A percentile compares a stretch with the other conserved stretches of the same genome.
phyloP scores from a whole-genome alignment of 140 eudicot species.

The Bidens hawaiensis region DNA sequence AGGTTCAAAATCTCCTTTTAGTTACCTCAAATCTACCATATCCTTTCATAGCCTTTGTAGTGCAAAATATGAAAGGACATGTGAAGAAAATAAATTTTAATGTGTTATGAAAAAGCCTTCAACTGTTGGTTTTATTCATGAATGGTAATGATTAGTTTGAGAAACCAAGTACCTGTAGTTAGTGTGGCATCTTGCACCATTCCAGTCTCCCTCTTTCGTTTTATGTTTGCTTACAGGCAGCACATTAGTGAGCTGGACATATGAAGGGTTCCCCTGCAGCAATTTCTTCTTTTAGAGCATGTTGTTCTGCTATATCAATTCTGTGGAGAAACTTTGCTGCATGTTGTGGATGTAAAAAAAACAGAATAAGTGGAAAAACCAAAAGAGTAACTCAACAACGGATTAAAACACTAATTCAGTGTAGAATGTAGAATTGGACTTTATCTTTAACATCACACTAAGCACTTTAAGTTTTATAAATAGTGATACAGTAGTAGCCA shows the following conservation, averaged over 20 bases:
- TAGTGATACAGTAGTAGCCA: neutral
- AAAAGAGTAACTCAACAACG: neutral
- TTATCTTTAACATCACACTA: neutral
- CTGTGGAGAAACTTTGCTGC: slow-evolving; percentile 59
- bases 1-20: slow-evolving; percentile 87
- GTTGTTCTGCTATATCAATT: slow-evolving; percentile 31
- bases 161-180: slow-evolving; percentile 63
- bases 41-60: slow-evolving; percentile 87
- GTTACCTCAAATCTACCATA: slow-evolving; percentile 89
- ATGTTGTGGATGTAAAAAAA: slow-evolving; percentile 76
- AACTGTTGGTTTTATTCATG: neutral
- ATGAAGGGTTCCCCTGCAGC: slow-evolving; percentile 63
- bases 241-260: slow-evolving; percentile 76
- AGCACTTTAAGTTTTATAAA: neutral
- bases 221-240: slow-evolving; percentile 58
- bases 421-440: neutral
- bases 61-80: too few species aligned
- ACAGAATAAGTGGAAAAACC: neutral
- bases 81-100: neutral
- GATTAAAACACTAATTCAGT: neutral
- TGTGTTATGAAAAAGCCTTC: neutral
- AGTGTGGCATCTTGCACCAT: slow-evolving; percentile 96
- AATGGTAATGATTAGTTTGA: neutral
- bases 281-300: slow-evolving; percentile 42
- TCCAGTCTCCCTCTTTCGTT: slow-evolving; percentile 95